Conservation (phyloP, 768 basidiomycete genomes). For the Mycena galericulata region DNA sequence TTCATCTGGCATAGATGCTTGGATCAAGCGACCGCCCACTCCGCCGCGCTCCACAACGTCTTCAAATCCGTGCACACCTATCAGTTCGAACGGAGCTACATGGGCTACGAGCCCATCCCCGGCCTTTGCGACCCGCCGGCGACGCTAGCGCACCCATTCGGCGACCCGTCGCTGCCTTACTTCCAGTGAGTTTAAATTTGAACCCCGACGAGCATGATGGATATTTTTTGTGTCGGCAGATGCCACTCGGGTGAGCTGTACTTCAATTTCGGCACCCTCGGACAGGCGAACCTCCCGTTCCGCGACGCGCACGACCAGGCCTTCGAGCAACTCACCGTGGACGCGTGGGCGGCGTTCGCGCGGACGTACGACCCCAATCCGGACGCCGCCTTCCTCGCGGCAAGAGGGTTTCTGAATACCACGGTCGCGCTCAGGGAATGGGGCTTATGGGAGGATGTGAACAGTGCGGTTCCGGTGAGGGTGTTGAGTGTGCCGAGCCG, state of each 20-base stretch:
- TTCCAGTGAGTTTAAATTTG: slow-evolving; percentile 57
- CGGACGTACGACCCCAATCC: slow-evolving; percentile 58
- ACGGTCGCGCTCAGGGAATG: slow-evolving; percentile 42
- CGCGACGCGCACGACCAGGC: slow-evolving; percentile 60
- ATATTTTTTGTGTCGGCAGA: background rate
- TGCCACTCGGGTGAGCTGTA: slow-evolving; percentile 52
- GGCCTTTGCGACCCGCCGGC: slow-evolving; percentile 58
- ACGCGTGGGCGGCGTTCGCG: slow-evolving; percentile 61
- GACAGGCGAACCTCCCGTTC: slow-evolving; percentile 53
- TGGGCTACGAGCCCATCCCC: slow-evolving; percentile 58
- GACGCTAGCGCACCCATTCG: slow-evolving; percentile 54
- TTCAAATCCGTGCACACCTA: slow-evolving; percentile 59
- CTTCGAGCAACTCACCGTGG: slow-evolving; percentile 56
- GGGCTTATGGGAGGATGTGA: slow-evolving; percentile 50
- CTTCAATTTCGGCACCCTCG: too few relatives aligned
- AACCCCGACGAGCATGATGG: slow-evolving; percentile 42
- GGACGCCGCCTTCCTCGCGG: too few relatives aligned
- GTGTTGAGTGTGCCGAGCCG: slow-evolving; percentile 48
- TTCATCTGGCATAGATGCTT: slow-evolving; percentile 53
- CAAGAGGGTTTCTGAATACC: slow-evolving; percentile 56
- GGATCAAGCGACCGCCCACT: slow-evolving; percentile 61
- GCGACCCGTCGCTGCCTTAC: slow-evolving; percentile 61
- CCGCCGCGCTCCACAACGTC: slow-evolving; percentile 54
- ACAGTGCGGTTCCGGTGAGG: slow-evolving; percentile 45
- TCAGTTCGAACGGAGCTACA: slow-evolving; percentile 60